Conservation (phyloP, 2,329 filamentous ascomycete species). For the Neurospora crassa region DNA sequence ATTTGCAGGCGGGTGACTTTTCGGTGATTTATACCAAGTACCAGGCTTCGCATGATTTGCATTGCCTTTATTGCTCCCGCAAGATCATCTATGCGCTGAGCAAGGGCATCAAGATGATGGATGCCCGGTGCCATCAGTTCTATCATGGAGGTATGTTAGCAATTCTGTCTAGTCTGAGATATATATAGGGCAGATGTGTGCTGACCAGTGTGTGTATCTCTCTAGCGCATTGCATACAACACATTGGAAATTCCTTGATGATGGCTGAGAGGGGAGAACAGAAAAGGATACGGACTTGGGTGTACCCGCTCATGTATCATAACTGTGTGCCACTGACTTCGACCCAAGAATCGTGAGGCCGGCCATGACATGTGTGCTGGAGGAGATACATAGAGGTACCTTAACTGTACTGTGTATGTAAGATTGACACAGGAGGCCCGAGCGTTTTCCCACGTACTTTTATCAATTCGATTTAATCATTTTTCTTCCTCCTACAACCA, state of each 20-base stretch:
- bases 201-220: not conserved
- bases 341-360: not conserved
- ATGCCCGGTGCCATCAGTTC: not conserved
- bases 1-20: not conserved
- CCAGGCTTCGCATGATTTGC: not conserved
- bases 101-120: not conserved
- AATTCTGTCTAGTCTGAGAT: not conserved
- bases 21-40: not conserved
- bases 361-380: too few relatives aligned
- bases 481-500: too few relatives aligned
- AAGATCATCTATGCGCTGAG: not conserved
- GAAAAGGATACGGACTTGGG: not conserved
- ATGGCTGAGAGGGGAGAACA: not conserved
- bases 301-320: not conserved
- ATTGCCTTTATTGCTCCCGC: not conserved
- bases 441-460: too few relatives aligned
- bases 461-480: too few relatives aligned
- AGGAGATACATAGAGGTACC: too few relatives aligned
- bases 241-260: not conserved
- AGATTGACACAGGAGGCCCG: too few relatives aligned
- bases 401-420: too few relatives aligned
- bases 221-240: not conserved
- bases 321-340: not conserved
- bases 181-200: too few relatives aligned
- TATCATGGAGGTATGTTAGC: not conserved